Evolutionary conservation across 805 yeast species (phyloP).

Genomic region (Lipomyces oligophaga): DNA sequence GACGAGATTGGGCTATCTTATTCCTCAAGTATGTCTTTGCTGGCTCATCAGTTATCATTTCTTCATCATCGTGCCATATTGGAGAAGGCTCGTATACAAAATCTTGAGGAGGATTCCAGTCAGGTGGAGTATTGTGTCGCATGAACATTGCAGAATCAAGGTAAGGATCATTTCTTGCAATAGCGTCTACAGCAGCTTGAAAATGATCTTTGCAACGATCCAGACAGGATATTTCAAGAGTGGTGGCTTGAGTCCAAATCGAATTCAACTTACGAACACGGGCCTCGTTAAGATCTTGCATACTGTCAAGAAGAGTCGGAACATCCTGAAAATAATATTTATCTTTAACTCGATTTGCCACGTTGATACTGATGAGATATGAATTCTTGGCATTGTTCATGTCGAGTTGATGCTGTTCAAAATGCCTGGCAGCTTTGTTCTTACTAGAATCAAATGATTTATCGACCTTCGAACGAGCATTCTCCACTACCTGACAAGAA

Average conservation of each 20-base stretch:
- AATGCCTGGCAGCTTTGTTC: slow-evolving; percentile 25
- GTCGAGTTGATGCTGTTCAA: slow-evolving; percentile 39
- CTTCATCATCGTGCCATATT: slow-evolving; percentile 96
- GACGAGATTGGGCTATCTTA: slow-evolving; percentile 36
- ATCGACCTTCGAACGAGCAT: slow-evolving; percentile 68
- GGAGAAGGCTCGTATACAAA: slow-evolving; percentile 81
- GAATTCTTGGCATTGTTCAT: slow-evolving; percentile 84
- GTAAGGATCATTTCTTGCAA: slow-evolving; percentile 65
- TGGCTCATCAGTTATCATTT: slow-evolving; percentile 50
- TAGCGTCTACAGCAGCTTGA: slow-evolving; percentile 50
- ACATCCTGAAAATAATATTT: slow-evolving; percentile 88
- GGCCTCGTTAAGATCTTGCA: slow-evolving; percentile 79
- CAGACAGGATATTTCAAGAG: slow-evolving; percentile 56
- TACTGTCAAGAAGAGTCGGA: slow-evolving; percentile 78
- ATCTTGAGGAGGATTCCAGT: slow-evolving; percentile 85
- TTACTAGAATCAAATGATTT: slow-evolving; percentile 50
- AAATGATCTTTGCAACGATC: slow-evolving; percentile 45
- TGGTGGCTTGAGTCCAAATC: slow-evolving; percentile 58
- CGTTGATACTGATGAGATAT: slow-evolving; percentile 72
- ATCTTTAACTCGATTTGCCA: slow-evolving; percentile 88
- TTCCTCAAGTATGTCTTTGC: slow-evolving; percentile 39
- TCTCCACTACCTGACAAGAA: slow-evolving; percentile 75
- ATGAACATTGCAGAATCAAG: slow-evolving; percentile 87
- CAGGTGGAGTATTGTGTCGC: slow-evolving; percentile 65
- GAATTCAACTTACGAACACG: slow-evolving; percentile 69